A percentile compares a stretch with the other conserved stretches of the same genome.
These are phyloP conservation scores for Cytospora mali DNA, from an alignment of 2,329 filamentous ascomycete genomes.

Conservation along the genomic window DNA sequence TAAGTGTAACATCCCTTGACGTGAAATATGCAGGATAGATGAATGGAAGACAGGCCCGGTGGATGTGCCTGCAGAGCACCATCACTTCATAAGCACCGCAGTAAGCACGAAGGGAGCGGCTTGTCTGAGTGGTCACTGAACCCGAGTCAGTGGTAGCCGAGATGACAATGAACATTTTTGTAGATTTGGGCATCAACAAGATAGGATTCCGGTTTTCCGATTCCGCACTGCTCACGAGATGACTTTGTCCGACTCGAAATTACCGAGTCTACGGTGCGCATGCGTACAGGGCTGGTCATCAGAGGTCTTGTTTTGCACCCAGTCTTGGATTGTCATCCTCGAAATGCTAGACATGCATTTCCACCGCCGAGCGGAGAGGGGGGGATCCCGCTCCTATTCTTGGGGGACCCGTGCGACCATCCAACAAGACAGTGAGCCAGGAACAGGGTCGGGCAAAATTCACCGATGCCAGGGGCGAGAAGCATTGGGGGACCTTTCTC, in stretches of 20 bases:
- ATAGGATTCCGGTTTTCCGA: neutral
- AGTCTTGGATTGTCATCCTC: constrained; percentile 10
- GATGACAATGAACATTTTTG: neutral
- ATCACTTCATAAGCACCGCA: neutral
- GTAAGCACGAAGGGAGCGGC: neutral
- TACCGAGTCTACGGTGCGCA: constrained; percentile 17
- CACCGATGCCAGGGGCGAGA: constrained; percentile 3
- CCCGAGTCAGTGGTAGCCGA: neutral
- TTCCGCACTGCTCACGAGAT: constrained; percentile 1
- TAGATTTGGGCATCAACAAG: constrained; percentile 8
- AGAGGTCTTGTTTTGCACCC: constrained; percentile 5
- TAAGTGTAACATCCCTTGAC: constrained; percentile 2
- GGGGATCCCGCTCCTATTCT: neutral
- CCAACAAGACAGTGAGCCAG: neutral
- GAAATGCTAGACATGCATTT: constrained; percentile 18
- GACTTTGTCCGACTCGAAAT: constrained; percentile 5
- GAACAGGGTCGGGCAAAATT: neutral
- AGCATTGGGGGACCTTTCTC: constrained; percentile 7
- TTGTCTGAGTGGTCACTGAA: neutral
- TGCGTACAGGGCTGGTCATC: constrained; percentile 5
- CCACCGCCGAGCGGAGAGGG: constrained; percentile 4
- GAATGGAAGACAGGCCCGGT: neutral
- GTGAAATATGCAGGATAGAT: neutral
- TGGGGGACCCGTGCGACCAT: neutral
- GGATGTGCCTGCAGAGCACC: neutral